Evolutionary conservation across 805 yeast species (phyloP).

Genomic region (Wickerhamomyces bisporus): DNA sequence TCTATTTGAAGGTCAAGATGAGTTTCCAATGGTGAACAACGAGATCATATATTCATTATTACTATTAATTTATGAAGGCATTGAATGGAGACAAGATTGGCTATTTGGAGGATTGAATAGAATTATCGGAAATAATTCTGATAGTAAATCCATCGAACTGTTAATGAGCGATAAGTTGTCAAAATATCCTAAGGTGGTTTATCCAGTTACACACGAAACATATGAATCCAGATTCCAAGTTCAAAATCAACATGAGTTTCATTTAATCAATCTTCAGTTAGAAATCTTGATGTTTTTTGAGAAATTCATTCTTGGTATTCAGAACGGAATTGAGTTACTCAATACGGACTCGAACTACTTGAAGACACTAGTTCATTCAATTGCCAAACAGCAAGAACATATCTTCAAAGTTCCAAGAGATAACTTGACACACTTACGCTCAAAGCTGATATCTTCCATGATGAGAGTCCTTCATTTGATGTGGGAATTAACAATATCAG

Average conservation of each 20-base stretch:
- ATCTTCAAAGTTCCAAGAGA: conserved; percentile 23
- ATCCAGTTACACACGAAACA: conserved; percentile 6
- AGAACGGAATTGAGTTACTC: conserved; percentile 18
- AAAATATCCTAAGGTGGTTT: conserved; percentile 12
- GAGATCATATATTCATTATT: conserved; percentile 27
- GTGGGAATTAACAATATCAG: conserved; percentile 18
- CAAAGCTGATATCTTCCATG: conserved; percentile 16
- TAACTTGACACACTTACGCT: conserved; percentile 18
- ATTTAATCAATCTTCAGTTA: conserved; percentile 37
- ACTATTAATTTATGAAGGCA: conserved; percentile 35
- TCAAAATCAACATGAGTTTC: conserved; percentile 37
- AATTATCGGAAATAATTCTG: conserved; percentile 45
- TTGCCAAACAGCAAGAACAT: conserved; percentile 29
- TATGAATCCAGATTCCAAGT: conserved; percentile 12
- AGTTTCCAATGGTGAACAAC: conserved; percentile 9
- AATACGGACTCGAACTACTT: conserved; percentile 22
- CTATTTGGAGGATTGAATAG: conserved; percentile 51
- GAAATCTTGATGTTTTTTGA: conserved; percentile 47
- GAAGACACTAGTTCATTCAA: conserved; percentile 13
- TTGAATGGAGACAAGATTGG: conserved; percentile 35
- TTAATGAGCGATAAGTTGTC: conserved; percentile 30
- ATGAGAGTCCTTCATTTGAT: conserved; percentile 17
- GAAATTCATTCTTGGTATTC: conserved; percentile 24
- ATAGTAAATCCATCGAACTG: conserved; percentile 36
- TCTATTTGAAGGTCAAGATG: conserved; percentile 11